Evolutionary conservation across 139 green algal species (phyloP).

Genomic region (Asterochloris sp.): DNA sequence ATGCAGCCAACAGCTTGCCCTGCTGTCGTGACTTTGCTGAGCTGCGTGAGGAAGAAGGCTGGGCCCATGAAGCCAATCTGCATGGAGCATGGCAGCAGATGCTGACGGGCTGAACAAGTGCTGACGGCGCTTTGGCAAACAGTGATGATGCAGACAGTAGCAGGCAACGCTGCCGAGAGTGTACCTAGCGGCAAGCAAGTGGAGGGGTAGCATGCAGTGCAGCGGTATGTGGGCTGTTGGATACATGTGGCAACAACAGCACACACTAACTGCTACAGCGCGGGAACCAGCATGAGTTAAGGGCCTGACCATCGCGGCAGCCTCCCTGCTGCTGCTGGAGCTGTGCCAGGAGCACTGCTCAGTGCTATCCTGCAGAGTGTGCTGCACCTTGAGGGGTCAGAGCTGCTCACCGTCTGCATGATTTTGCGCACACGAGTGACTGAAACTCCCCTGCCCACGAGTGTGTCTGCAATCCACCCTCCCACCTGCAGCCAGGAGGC

Average conservation of each 20-base stretch:
- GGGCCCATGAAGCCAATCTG: constrained; percentile 94
- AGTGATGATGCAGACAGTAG: not conserved
- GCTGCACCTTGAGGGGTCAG: not conserved
- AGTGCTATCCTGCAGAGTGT: too few species aligned
- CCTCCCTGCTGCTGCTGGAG: too few species aligned
- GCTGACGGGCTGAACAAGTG: too few species aligned
- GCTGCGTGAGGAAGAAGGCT: constrained; percentile 89
- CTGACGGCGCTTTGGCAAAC: too few species aligned
- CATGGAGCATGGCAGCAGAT: not conserved
- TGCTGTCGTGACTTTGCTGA: constrained; percentile 58
- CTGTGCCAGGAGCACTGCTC: too few species aligned
- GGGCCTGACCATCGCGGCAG: too few species aligned
- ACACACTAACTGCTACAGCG: too few species aligned
- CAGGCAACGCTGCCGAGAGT: not conserved
- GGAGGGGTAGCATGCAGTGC: not conserved
- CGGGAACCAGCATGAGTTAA: too few species aligned
- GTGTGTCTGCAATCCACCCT: constrained; percentile 86
- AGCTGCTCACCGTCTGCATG: constrained; percentile 66
- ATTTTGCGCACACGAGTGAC: constrained; percentile 89
- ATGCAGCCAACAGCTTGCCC: constrained; percentile 85
- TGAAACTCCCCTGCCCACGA: constrained; percentile 61
- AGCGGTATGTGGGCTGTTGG: too few species aligned
- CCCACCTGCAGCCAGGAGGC: constrained; percentile 21
- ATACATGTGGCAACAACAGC: too few species aligned
- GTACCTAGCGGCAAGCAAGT: not conserved